Evolutionary conservation across 1,284 basidiomycete genomes (phyloP), one percentile per base, ranked within the genome.

Genomic region (Irpex sp.): DNA sequence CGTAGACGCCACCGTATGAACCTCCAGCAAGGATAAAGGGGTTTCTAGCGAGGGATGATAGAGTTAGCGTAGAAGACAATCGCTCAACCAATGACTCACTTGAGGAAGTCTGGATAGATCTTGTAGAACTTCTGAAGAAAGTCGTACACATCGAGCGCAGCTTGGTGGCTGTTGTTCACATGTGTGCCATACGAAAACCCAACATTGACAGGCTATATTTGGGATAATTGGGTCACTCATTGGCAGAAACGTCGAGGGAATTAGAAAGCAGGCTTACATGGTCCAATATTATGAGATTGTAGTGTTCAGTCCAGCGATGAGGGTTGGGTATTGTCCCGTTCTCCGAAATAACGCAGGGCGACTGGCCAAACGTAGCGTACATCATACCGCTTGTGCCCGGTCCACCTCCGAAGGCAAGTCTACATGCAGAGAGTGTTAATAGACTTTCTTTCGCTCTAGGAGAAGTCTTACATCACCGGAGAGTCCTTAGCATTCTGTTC

Each of bases 1-100:
- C 67, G 58, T 76, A 77, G 5, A 73, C 67, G 1, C 76, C 76
- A n/a, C 76, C 76, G 60, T 77, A 77, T 4, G 75, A 76, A 6
- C 73, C 75, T 13, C 71, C 68, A 2, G 72, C 68, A 11, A 77
- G n/a, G n/a, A 75, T 62, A 37, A 78, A 65, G 59, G 70, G 63
- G 56, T 74, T 75, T 21, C 75, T 76, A 58, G 44, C 48, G 56
- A 3, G 26, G 26, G 3, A 26, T 26, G 15, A 5, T 5, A 38
- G 9, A 61, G 37, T 37, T 34, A 21, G 26, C 26, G 26, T 26
- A 44, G 26, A 52, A 47, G 44, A n/a, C 15, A 7, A n/a, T 48
- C 13, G n/a, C 26, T 26, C 26, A 26, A 26, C 26, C 26, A 26
- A 54, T 5, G 31, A 44, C 65, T 1, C 57, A 75, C 75, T 66